A percentile compares a stretch with the other conserved stretches of the same genome.
Evolutionary conservation across 192 early-diverging fungal genomes (phyloP).

Genomic region (Irineochytrium annulatum): DNA sequence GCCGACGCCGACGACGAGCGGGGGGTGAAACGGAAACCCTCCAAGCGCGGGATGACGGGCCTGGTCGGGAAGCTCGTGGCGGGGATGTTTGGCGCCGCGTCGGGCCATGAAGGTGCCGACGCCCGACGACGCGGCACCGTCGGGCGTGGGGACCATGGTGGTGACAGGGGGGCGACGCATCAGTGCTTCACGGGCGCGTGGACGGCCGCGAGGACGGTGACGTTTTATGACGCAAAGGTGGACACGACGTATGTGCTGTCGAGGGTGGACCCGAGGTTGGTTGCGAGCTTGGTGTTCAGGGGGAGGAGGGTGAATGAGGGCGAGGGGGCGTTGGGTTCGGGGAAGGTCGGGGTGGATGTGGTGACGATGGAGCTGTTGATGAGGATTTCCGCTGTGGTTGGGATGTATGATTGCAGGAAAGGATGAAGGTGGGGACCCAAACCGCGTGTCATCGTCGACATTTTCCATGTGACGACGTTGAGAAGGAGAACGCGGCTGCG

Average conservation of each 20-base stretch:
- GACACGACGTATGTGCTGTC: not conserved
- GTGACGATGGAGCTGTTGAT: not conserved
- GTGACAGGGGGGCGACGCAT: not conserved
- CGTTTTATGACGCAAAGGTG: not conserved
- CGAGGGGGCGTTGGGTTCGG: not conserved
- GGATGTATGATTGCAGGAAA: no score
- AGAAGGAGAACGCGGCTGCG: no score
- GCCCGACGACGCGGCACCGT: not conserved
- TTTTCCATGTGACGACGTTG: no score
- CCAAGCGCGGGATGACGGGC: not conserved
- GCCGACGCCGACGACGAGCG: not conserved
- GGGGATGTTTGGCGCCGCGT: not conserved
- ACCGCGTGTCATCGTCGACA: no score
- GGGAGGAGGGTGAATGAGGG: not conserved
- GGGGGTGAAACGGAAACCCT: not conserved
- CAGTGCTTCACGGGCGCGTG: not conserved
- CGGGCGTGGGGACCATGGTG: not conserved
- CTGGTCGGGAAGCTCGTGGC: not conserved
- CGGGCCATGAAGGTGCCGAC: not conserved
- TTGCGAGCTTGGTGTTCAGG: not conserved
- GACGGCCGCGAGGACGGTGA: not conserved
- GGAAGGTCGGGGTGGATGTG: not conserved
- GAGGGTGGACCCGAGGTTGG: not conserved
- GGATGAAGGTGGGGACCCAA: no score
- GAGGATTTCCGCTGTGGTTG: no score